A percentile compares a stretch with the other conserved stretches of the same genome.
Conservation (phyloP, 495 filamentous ascomycete genomes). For the Friedmanniomyces endolithicus region DNA sequence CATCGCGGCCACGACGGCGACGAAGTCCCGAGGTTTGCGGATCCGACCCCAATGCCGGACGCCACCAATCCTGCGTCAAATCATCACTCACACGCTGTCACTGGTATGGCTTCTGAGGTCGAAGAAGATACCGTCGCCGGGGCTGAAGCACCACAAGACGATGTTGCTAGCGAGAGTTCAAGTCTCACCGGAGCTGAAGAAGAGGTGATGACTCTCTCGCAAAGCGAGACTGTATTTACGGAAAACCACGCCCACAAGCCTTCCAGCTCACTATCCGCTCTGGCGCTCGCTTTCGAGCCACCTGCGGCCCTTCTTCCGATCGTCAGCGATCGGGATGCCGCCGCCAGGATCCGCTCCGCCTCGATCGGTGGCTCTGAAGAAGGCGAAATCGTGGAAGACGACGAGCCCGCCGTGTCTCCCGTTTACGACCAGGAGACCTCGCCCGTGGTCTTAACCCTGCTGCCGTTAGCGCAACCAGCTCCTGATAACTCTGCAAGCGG, state of each 20-base stretch:
- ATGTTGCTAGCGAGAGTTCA: neutral
- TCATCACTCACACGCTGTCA: neutral
- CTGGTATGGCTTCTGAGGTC: neutral
- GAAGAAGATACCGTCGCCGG: neutral
- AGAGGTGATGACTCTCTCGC: neutral
- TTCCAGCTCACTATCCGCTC: constrained; percentile 52
- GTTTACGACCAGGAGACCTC: neutral
- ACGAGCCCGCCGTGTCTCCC: neutral
- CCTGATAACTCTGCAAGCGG: neutral
- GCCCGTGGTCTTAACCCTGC: neutral
- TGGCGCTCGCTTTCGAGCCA: constrained; percentile 52
- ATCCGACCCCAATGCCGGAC: constrained; percentile 38
- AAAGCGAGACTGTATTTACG: neutral
- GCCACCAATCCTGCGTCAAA: constrained; percentile 1
- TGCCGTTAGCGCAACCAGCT: too few relatives aligned
- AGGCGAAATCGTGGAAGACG: constrained; percentile 15
- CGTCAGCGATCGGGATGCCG: neutral
- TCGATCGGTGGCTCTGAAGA: constrained; percentile 16
- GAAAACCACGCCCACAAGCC: constrained; percentile 29
- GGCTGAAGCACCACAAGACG: neutral
- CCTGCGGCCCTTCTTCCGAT: neutral
- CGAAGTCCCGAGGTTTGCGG: constrained; percentile 58
- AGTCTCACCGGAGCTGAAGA: neutral
- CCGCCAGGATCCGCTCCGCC: neutral
- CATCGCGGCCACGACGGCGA: constrained; percentile 48